Evolutionary conservation across 257 asterid species (phyloP), one percentile per base, ranked within the genome.

Genomic region (Nicotiana knightiana): DNA sequence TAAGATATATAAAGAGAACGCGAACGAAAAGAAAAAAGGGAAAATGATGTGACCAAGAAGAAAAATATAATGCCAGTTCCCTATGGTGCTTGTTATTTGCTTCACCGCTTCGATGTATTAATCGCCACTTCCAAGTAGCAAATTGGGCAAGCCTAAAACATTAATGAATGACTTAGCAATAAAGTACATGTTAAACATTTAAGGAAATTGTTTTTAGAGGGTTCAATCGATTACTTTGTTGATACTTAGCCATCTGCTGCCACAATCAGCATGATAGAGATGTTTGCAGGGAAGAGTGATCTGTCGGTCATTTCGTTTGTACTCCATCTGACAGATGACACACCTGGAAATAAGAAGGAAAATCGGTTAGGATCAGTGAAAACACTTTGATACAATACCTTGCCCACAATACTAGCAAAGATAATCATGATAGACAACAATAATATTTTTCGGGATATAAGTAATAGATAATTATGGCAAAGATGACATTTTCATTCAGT

Each of bases 311-410:
- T 92, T 91, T 81, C 99, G 88, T 84, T 93, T 95, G 82, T 95
- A 95, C 87, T 93, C 99, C 99, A 95, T 95, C 89, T 95, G 99
- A 92, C 99, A 95, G 84, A 95, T 91, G 58, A 95, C 99, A 84
- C 99, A 95, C 93, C 99, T 95, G 84, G 77, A 84, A 48, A 70
- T 68, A 67, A 81, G 82, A 73, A 77, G 28, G 55, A 32, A 81
- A 65, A 28, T 51, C 16, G 24, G 13, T 9, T 3, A 26, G 8
- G 63, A 26, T 51, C 63, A 75, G 39, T 75, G 63, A 51, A 75
- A 75, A 15, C 3, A 21, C 15, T 51, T 51, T 28, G 16, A 15
- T 51, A 28, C 26, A 28, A 75, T 13, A 46, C 61, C 61, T 71
- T 71, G 24, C 24, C 39, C 21, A 48, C 53, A 26, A 17, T 46